phyloP scores from a whole-genome alignment of 1,284 basidiomycete genomes.

The Papiliotrema nemorosa region DNA sequence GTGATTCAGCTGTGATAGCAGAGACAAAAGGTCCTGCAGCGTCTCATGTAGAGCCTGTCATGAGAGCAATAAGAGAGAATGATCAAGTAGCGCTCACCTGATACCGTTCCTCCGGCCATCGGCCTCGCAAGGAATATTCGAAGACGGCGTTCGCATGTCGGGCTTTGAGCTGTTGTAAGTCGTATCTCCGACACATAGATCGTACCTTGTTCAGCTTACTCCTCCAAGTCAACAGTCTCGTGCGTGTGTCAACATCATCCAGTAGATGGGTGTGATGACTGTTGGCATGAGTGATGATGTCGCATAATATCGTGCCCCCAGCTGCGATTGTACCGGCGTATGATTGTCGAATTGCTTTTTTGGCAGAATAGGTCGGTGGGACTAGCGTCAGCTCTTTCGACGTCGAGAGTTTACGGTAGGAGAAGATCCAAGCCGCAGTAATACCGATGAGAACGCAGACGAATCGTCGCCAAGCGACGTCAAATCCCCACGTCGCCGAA shows the following conservation, averaged over 20 bases:
- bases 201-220: slow-evolving; percentile 39
- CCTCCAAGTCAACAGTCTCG: slow-evolving; percentile 36
- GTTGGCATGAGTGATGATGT: slow-evolving; percentile 47
- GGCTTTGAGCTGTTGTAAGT: slow-evolving; percentile 26
- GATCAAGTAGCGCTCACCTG: slow-evolving; percentile 20
- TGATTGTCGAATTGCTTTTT: slow-evolving; percentile 45
- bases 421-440: slow-evolving; percentile 43
- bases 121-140: slow-evolving; percentile 45
- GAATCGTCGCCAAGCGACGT: slow-evolving; percentile 52
- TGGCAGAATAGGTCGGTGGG: slow-evolving; percentile 49
- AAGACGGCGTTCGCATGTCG: slow-evolving; percentile 45
- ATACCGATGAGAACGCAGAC: slow-evolving; percentile 46
- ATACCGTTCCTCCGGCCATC: slow-evolving; percentile 47
- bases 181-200: not conserved
- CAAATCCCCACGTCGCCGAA: slow-evolving; percentile 48
- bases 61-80: not conserved
- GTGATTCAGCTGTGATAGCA: slow-evolving; percentile 47
- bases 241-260: slow-evolving; percentile 26
- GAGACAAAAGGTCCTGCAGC: slow-evolving; percentile 40
- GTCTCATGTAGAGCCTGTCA: slow-evolving; percentile 36
- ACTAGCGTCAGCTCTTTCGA: slow-evolving; percentile 25
- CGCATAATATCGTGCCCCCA: slow-evolving; percentile 48
- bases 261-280: slow-evolving; percentile 31
- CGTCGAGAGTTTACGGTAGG: slow-evolving; percentile 23
- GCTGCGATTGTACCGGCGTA: slow-evolving; percentile 48